phyloP scores from a whole-genome alignment of 345 rosid species.

The Hibiscus trionum region DNA sequence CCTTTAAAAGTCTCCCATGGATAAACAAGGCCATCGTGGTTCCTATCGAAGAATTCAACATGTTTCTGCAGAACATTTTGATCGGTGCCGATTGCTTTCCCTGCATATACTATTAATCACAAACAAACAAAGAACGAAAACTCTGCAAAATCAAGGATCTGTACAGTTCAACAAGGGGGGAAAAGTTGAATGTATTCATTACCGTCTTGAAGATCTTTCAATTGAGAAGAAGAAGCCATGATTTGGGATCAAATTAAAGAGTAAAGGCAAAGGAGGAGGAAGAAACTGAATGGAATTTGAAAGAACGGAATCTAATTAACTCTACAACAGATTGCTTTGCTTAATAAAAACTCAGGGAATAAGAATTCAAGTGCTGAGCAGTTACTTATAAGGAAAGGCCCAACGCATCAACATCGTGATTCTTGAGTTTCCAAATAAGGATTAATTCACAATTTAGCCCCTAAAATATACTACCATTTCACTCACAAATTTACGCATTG shows the following conservation, averaged over 20 bases:
- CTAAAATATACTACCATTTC: too few species aligned
- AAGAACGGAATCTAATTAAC: not conserved
- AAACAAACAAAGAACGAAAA: not conserved
- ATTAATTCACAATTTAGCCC: too few species aligned
- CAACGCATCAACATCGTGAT: too few species aligned
- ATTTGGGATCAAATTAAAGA: not conserved
- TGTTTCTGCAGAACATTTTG: conserved; percentile 57
- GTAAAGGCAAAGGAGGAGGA: not conserved
- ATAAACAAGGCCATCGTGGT: conserved; percentile 69
- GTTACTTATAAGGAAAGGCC: too few species aligned
- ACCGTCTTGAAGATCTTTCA: not conserved
- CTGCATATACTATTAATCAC: not conserved
- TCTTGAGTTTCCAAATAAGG: too few species aligned
- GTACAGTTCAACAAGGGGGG: not conserved
- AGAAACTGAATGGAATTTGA: not conserved
- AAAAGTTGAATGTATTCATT: not conserved
- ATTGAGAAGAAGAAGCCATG: not conserved
- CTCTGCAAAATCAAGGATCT: not conserved
- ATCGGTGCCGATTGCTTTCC: conserved; percentile 14
- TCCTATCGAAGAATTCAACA: conserved; percentile 69
- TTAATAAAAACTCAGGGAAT: too few species aligned
- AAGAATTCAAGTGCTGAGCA: too few species aligned
- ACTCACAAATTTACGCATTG: too few species aligned
- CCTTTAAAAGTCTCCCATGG: conserved; percentile 81
- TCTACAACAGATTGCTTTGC: too few species aligned